Conservation (phyloP, 257 asterid genomes). For the Haberlea rhodopensis region DNA sequence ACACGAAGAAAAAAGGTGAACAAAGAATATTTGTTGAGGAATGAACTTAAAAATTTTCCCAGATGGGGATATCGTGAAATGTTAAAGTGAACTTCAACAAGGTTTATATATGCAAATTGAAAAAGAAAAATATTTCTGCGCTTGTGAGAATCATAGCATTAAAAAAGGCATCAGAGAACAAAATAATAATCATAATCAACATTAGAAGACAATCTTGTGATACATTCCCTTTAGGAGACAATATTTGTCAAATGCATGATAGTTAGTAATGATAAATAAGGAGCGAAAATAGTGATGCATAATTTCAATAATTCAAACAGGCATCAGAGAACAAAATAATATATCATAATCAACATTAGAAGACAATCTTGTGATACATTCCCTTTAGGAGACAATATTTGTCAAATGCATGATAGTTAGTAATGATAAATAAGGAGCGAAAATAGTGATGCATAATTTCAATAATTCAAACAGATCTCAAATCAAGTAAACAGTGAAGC, state of each 20-base stretch:
- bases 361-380: too few relatives aligned
- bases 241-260: background rate
- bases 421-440: background rate
- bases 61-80: background rate
- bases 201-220: background rate
- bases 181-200: background rate
- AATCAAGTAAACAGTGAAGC: background rate
- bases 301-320: too few relatives aligned
- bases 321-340: too few relatives aligned
- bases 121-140: background rate
- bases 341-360: too few relatives aligned
- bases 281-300: too few relatives aligned
- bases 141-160: background rate
- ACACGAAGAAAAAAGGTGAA: conserved; percentile 4
- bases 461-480: background rate
- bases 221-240: background rate
- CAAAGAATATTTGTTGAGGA: background rate
- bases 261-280: too few relatives aligned
- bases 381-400: too few relatives aligned
- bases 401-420: too few relatives aligned
- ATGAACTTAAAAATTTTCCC: background rate
- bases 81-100: background rate
- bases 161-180: background rate
- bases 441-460: background rate
- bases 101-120: background rate